Percentiles rank a stretch among this genome's conserved stretches.
Conservation (phyloP, 768 basidiomycete genomes). For the Russula brevipes region DNA sequence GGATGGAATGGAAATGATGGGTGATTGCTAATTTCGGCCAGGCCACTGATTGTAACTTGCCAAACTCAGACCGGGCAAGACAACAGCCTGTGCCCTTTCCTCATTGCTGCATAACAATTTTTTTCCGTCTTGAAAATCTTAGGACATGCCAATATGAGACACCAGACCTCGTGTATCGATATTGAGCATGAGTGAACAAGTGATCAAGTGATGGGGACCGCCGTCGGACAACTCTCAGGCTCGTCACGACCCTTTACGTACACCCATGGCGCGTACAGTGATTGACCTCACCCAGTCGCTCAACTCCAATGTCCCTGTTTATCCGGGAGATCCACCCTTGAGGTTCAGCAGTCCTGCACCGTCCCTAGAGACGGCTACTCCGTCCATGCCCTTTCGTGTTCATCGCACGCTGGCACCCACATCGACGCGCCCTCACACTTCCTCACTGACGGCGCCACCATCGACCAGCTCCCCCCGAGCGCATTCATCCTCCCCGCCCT, state of each 20-base stretch:
- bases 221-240: too few species aligned
- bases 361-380: slow-evolving; percentile 28
- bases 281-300: slow-evolving; percentile 26
- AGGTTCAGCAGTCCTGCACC: slow-evolving; percentile 17
- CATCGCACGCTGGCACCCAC: slow-evolving; percentile 32
- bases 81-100: too few species aligned
- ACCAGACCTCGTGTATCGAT: too few species aligned
- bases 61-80: too few species aligned
- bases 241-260: not conserved
- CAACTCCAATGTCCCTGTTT: slow-evolving; percentile 21
- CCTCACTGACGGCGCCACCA: slow-evolving; percentile 24
- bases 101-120: too few species aligned
- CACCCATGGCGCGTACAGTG: slow-evolving; percentile 3
- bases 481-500: slow-evolving; percentile 28
- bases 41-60: too few species aligned
- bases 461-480: slow-evolving; percentile 29
- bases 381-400: slow-evolving; percentile 25
- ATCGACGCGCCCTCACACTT: slow-evolving; percentile 32
- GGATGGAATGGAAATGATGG: too few species aligned
- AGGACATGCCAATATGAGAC: too few species aligned
- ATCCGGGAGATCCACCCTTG: slow-evolving; percentile 32
- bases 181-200: too few species aligned
- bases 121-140: too few species aligned
- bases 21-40: too few species aligned
- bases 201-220: too few species aligned